Percentiles rank a stretch among this genome's conserved stretches.
Evolutionary conservation across 2,329 filamentous ascomycete species (phyloP).

Genomic region (Ophiostoma ulmi): DNA sequence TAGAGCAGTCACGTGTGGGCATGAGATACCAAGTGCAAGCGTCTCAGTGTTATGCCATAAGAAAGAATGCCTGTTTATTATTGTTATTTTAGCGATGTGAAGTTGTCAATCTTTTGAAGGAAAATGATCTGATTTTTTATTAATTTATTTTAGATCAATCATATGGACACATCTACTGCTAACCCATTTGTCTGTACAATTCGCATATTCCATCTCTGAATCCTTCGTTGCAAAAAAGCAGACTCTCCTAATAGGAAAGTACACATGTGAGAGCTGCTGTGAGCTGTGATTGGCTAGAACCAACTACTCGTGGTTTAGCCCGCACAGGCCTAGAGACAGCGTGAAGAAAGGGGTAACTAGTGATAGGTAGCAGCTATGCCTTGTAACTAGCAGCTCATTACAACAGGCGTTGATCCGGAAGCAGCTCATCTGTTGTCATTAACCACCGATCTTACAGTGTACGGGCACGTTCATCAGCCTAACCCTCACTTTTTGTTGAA

Average conservation of each 20-base stretch:
- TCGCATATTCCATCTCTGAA: neutral
- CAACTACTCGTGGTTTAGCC: neutral
- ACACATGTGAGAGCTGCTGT: neutral
- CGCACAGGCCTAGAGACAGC: neutral
- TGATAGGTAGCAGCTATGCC: neutral
- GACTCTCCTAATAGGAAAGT: neutral
- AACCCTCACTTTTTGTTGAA: neutral
- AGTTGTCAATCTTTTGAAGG: too few relatives aligned
- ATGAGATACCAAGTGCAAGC: neutral
- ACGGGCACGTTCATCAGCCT: neutral
- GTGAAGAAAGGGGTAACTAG: constrained; percentile 3
- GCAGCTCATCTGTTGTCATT: neutral
- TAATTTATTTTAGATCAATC: too few relatives aligned
- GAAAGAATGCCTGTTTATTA: neutral
- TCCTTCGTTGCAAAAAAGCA: constrained; percentile 4
- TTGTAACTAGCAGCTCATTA: neutral
- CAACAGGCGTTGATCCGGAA: neutral
- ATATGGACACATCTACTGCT: neutral
- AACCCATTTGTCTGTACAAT: neutral
- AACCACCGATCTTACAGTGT: neutral
- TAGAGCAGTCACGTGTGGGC: constrained; percentile 8
- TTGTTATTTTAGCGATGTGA: too few relatives aligned
- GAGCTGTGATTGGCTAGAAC: neutral
- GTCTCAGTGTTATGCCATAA: too few relatives aligned
- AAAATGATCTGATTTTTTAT: too few relatives aligned